Base-by-base conservation (phyloP, 2,329 filamentous ascomycete species). In the Zymoseptoria ardabiliae region DNA sequence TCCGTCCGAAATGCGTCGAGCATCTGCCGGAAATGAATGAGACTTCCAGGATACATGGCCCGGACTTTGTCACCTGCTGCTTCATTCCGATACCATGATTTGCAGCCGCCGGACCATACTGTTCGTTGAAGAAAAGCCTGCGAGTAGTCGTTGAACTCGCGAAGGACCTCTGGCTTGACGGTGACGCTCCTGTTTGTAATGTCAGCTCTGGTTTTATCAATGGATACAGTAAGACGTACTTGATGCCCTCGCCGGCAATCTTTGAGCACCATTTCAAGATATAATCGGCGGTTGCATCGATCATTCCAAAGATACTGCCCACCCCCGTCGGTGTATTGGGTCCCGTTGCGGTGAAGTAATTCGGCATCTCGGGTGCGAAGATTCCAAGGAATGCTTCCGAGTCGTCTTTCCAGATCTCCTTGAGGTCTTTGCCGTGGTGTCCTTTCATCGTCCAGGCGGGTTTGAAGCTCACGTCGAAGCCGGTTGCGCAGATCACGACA, bases 41-140 rank as follows among this genome's bases (percentile, higher is more conserved):
- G 19, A 49, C 53, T 61, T 22, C 61, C 63, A 3, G 56, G 53
- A 49, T 65, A 65, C 55, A 65, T 63, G 17, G 63, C 63, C 4
- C 23, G 30, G 6, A 65, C 55, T 5, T 50, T 57, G 1, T 78
- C 77, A 51, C 79, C 74, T 4, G 73, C 67, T 1, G 67, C 72
- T 45, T 74, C 73, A 30, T 75, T 74, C 66, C 80, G 79, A 67
- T 84, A 84, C 81, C 81, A 84, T 56, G 77, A 80, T 60, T 76
- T 77, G 68, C 81, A 84, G 9, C 71, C 68, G 49, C 78, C 78
- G 5, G 73, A 70, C 67, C 80, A 82, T 2, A 82, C 79, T 0
- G 78, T 81, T 4, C 73, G 67, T 63, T 76, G 73, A 66, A 82
- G 79, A 64, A 82, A 79, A 55, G 75, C 74, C 49, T 77, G 73